Base-by-base conservation (phyloP, 2,329 filamentous ascomycete species). In the Cladosporium sp. region DNA sequence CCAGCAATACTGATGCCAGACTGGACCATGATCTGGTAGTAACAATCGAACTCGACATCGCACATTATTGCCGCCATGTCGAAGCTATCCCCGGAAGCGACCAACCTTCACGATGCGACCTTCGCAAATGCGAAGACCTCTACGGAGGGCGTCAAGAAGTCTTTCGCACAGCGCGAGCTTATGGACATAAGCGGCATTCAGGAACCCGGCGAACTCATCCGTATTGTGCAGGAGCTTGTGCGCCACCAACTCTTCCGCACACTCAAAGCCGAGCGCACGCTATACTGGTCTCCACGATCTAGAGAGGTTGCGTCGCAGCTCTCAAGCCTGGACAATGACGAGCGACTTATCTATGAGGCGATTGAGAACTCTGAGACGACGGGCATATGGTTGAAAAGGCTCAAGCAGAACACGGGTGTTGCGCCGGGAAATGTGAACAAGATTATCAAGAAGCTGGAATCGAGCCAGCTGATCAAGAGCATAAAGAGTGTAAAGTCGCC, bases 401-500 rank as follows among this genome's bases (percentile, higher is more conserved):
- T 99, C 66, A 90, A 92, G 73, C 82, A 82, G 66, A 86, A 87
- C 61, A 87, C 91, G 59, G 89, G 90, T 74, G 84, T 96, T 72
- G 90, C 96, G 76, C 90, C 93, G 69, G 88, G 88, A 51, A 85
- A 89, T 38, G 83, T 97, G 67, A 89, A 89, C 67, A 88, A 88
- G 67, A 87, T 87, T 28, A 82, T 97, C 66, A 96, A 95, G 77
- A 85, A 87, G 63, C 85, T 99, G 62, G 89, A 95, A 73, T 78
- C 82, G 39, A 92, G 91, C 72, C 85, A 86, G 37, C 86, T 95
- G 71, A 92, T 99, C 73, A 89, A 89, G 69, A 86, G 87, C 59
- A 92, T 97, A 76, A 94, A 93, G 76, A 94, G 88, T 73, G 92
- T 96, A 75, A 92, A 96, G 76, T 88, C 89, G 70, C 90, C 91